Percentiles rank a stretch among this genome's conserved stretches.
Evolutionary conservation across 768 basidiomycete species (phyloP).

Genomic region (Astraeus odoratus): DNA sequence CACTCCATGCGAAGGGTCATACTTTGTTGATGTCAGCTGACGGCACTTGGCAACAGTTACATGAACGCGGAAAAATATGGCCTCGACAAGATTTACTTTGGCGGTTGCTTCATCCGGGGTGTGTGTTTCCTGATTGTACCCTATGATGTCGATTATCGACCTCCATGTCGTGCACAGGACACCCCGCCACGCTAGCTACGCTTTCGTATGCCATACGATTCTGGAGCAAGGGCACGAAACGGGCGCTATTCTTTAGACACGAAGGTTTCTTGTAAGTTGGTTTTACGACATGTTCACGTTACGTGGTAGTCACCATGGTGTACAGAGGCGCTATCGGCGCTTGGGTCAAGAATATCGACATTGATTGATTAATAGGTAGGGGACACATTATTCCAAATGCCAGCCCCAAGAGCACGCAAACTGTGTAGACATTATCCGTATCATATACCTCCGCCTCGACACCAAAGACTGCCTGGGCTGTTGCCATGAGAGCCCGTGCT

Average conservation of each 20-base stretch:
- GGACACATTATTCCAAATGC: constrained; percentile 1
- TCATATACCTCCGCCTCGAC: background rate
- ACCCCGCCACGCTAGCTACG: constrained; percentile 94
- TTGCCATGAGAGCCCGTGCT: constrained; percentile 24
- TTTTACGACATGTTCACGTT: background rate
- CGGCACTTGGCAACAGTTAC: constrained; percentile 35
- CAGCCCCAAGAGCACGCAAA: constrained; percentile 4
- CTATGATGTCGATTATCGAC: background rate
- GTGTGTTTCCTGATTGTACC: constrained; percentile 18
- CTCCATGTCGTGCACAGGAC: constrained; percentile 48
- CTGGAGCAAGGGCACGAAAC: constrained; percentile 97
- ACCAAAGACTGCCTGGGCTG: constrained; percentile 2
- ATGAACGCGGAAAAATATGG: constrained; percentile 99
- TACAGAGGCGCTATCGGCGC: constrained; percentile 88
- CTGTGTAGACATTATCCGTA: background rate
- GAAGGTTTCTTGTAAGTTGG: constrained; percentile 90
- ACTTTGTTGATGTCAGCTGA: constrained; percentile 13
- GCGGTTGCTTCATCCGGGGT: constrained; percentile 98
- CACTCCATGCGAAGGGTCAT: background rate
- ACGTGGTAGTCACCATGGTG: constrained; percentile 2
- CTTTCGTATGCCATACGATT: constrained; percentile 98
- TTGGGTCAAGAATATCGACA: constrained; percentile 94
- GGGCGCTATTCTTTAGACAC: constrained; percentile 93
- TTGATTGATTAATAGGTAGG: constrained; percentile 28
- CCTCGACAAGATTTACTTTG: constrained; percentile 95